Evolutionary conservation across 352 stramenopile genomes (phyloP).

Genomic region (Phytophthora megakarya): DNA sequence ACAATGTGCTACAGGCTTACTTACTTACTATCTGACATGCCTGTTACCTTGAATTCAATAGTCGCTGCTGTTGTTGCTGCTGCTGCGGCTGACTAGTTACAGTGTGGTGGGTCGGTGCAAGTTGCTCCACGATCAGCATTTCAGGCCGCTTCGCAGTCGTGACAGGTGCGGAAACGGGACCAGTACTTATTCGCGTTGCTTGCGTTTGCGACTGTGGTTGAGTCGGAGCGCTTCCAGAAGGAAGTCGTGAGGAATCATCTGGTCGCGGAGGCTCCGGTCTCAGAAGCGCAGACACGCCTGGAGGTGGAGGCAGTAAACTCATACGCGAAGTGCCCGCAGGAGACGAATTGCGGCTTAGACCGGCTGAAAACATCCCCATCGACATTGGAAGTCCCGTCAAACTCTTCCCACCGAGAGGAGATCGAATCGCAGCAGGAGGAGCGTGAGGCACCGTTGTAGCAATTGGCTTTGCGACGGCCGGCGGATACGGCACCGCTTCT

Average conservation of each 20-base stretch:
- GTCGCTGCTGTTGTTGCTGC: slow-evolving; percentile 38
- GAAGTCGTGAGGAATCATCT: slow-evolving; percentile 41
- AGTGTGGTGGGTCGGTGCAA: slow-evolving; percentile 30
- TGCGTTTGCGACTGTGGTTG: slow-evolving; percentile 23
- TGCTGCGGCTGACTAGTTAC: slow-evolving; percentile 36
- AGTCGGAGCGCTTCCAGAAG: slow-evolving; percentile 27
- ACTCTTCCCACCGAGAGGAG: slow-evolving; percentile 20
- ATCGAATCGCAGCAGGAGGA: slow-evolving; percentile 20
- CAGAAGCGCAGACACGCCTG: slow-evolving; percentile 29
- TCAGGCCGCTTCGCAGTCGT: slow-evolving; percentile 37
- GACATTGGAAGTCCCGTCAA: slow-evolving; percentile 31
- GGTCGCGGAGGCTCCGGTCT: slow-evolving; percentile 32
- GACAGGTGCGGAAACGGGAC: slow-evolving; percentile 9
- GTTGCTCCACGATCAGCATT: slow-evolving; percentile 45
- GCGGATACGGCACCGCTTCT: slow-evolving; percentile 63
- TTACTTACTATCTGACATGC: slow-evolving; percentile 51
- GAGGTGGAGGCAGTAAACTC: slow-evolving; percentile 35
- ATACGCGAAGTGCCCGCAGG: slow-evolving; percentile 31
- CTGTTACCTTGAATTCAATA: slow-evolving; percentile 51
- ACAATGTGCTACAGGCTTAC: slow-evolving; percentile 47
- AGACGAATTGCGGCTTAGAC: slow-evolving; percentile 34
- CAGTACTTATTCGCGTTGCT: slow-evolving; percentile 19
- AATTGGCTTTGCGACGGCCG: slow-evolving; percentile 37
- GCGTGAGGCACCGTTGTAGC: slow-evolving; percentile 34
- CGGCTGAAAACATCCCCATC: slow-evolving; percentile 44